Conservation (phyloP, 345 rosid species). For the Syzygium aqueum region DNA sequence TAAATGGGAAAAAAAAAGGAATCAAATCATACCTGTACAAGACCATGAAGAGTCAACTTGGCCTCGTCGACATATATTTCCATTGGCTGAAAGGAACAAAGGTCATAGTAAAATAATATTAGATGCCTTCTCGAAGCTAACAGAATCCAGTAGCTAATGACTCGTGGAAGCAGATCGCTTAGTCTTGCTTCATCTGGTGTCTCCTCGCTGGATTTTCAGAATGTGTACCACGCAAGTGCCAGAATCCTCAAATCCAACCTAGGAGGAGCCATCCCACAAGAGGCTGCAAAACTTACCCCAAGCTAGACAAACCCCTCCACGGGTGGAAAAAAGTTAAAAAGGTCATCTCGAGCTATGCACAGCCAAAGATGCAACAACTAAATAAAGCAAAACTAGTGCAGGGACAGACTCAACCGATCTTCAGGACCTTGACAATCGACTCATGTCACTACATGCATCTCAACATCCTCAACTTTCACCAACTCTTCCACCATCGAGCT, state of each 20-base stretch:
- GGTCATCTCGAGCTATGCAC: neutral
- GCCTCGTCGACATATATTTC: conserved; percentile 99
- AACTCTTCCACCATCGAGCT: neutral
- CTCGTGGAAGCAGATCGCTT: conserved; percentile 36
- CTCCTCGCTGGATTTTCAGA: conserved; percentile 17
- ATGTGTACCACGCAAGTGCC: neutral
- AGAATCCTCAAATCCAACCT: neutral
- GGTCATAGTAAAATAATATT: conserved; percentile 68
- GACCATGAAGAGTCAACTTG: conserved; percentile 97
- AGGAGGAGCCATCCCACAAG: neutral
- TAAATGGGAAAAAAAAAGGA: neutral
- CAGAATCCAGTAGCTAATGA: conserved; percentile 58
- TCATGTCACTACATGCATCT: neutral
- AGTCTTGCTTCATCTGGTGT: conserved; percentile 23
- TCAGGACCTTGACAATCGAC: neutral
- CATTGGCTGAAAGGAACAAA: conserved; percentile 97
- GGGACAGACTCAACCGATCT: neutral
- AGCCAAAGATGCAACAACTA: neutral
- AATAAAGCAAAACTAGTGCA: neutral
- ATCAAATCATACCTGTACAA: conserved; percentile 61
- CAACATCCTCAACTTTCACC: neutral
- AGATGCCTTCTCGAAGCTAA: conserved; percentile 46
- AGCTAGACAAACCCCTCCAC: neutral
- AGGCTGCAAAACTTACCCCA: neutral
- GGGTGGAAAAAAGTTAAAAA: neutral